Base-by-base conservation (phyloP, 2,329 filamentous ascomycete species). In the Fusarium clavum region DNA sequence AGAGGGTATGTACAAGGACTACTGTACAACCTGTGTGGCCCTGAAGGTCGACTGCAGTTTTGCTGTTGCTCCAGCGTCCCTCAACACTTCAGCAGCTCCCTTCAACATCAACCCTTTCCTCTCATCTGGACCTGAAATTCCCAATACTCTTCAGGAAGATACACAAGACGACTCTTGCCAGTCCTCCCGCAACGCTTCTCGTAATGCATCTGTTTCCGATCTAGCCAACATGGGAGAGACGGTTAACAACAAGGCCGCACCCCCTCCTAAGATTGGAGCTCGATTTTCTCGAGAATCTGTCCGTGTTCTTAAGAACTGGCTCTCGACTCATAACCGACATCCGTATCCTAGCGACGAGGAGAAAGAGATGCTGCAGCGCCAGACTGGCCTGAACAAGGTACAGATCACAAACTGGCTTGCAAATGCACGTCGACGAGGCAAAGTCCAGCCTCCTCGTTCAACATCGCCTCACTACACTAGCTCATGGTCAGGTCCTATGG, bases 361-460 rank as follows among this genome's bases (percentile, higher is more conserved):
- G 77, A 97, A 95, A 76, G 92, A 94, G 71, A 87, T 89, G 67
- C 84, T 98, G 27, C 91, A 94, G 79, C 86, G 87, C 48, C 87
- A 92, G 73, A 97, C 94, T 1, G 93, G 94, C 10, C 84, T 98
- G 43, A 94, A 89, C 78, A 89, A 93, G 74, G 91, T 87, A 16
- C 94, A 98, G 76, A 95, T 97, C 73, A 91, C 91, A 13, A 97
- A 97, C 78, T 97, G 94, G 94, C 88, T 97, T 48, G 94, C 94
- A 63, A 97, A 97, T 79, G 94, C 94, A 61, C 90, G 94, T 45
- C 89, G 94, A 60, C 87, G 94, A 67, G 91, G 92, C 73, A 97
- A 97, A 82, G 89, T 92, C 57, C 88, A 90, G 49, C 84, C 88
- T 3, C 89, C 88, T 48, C 86, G 91, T 69, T 89, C 88, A 30